Conservation (phyloP, 805 yeast species). For the Yarrowia sp. region DNA sequence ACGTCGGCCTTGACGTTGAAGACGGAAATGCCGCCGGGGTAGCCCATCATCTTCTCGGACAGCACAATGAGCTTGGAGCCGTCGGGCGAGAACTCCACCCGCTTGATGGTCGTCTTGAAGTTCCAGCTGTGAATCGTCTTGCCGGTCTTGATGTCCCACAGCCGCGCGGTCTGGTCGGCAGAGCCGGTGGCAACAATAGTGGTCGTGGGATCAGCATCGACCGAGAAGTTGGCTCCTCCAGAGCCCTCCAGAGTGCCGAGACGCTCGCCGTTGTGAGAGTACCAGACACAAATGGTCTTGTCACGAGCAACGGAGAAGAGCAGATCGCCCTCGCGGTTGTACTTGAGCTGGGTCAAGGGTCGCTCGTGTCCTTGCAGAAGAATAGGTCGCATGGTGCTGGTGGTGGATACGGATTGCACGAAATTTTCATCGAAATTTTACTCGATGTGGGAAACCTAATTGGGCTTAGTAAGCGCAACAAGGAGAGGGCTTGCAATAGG, state of each 20-base stretch:
- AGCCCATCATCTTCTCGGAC: slow-evolving; percentile 91
- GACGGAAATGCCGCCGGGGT: slow-evolving; percentile 69
- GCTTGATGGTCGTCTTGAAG: slow-evolving; percentile 81
- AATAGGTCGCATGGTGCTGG: slow-evolving; percentile 23
- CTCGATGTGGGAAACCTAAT: background rate
- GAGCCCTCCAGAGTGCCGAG: slow-evolving; percentile 89
- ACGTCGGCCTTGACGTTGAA: slow-evolving; percentile 59
- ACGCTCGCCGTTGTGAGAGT: slow-evolving; percentile 92
- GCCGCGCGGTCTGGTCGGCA: slow-evolving; percentile 80
- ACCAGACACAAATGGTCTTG: slow-evolving; percentile 83
- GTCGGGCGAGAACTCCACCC: slow-evolving; percentile 81
- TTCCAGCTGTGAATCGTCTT: slow-evolving; percentile 69
- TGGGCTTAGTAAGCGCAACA: background rate
- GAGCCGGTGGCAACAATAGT: slow-evolving; percentile 78
- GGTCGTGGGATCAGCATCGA: slow-evolving; percentile 76
- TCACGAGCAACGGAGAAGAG: slow-evolving; percentile 92
- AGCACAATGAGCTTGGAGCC: slow-evolving; percentile 68
- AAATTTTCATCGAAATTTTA: background rate
- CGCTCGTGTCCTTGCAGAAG: slow-evolving; percentile 83
- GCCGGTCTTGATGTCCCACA: slow-evolving; percentile 84
- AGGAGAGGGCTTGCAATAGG: no score
- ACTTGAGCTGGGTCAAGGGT: slow-evolving; percentile 93
- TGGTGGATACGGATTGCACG: background rate
- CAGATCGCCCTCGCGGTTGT: slow-evolving; percentile 92
- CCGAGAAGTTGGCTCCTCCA: slow-evolving; percentile 91